phyloP scores from a whole-genome alignment of 106 monocot genomes.

The Dactylorhiza incarnata region DNA sequence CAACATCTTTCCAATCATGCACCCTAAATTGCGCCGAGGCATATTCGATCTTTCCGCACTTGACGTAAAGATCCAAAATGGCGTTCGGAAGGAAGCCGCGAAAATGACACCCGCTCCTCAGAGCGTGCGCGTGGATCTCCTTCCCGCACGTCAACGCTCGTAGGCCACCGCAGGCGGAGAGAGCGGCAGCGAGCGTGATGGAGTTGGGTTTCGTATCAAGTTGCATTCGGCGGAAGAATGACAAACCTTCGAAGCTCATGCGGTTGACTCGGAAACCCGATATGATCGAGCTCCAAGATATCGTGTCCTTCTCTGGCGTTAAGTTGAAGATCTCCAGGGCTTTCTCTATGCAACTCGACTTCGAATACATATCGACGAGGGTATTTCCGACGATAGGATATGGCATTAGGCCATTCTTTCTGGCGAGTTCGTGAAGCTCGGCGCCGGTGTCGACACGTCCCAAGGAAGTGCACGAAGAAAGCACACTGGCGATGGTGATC shows the following conservation, averaged over 20 bases:
- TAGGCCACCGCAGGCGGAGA: constrained; percentile 58
- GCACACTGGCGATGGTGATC: constrained; percentile 53
- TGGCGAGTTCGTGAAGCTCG: constrained; percentile 66
- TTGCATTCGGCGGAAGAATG: constrained; percentile 66
- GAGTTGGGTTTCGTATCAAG: constrained; percentile 49
- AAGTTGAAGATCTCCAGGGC: constrained; percentile 63
- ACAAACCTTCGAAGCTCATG: constrained; percentile 60
- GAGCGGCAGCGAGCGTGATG: constrained; percentile 49
- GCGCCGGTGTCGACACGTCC: constrained; percentile 46
- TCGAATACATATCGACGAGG: constrained; percentile 78
- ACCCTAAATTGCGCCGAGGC: constrained; percentile 48
- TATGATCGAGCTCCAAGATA: constrained; percentile 84
- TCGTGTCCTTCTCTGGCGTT: constrained; percentile 62
- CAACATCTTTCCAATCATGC: constrained; percentile 42
- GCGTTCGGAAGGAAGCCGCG: constrained; percentile 64
- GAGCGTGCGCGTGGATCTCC: constrained; percentile 68
- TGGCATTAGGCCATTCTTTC: constrained; percentile 33
- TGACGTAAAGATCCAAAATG: constrained; percentile 71
- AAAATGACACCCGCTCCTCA: constrained; percentile 40
- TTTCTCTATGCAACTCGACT: constrained; percentile 51
- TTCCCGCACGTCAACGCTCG: constrained; percentile 75
- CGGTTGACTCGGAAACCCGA: constrained; percentile 57
- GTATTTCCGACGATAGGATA: constrained; percentile 45
- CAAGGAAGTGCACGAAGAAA: constrained; percentile 65
- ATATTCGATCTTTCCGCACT: constrained; percentile 67